Evolutionary conservation across 768 basidiomycete genomes (phyloP), one percentile per base, ranked within the genome.

Genomic region (Naganishia vaughanmartiniae): DNA sequence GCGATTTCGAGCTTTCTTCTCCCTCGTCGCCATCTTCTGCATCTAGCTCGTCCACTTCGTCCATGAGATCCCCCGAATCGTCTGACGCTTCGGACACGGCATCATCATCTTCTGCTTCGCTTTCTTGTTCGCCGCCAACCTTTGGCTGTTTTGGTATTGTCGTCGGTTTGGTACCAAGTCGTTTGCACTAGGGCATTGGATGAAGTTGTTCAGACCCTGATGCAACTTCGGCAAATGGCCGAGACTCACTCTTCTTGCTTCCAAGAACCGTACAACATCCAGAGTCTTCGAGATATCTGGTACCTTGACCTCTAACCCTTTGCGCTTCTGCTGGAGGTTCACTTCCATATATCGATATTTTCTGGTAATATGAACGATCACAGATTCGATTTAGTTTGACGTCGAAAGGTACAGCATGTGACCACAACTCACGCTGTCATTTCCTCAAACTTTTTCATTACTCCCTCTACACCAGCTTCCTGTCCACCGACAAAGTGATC

Each of bases 291-390:
- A 87, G 77, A 98, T 92, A 80, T 99, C 96, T 0, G 95, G 94
- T 45, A 97, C 93, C 85, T 99, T 98, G 72, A 92, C 90, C 75
- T 93, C 90, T 5, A 97, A 84, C 21, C 89, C 87, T 65, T 85
- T 85, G 66, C 90, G 85, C 55, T 93, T 86, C 77, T 92, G 89
- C 7, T 88, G 84, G 58, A 94, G 84, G 78, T 88, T 93, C 19
- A 87, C 83, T 75, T 98, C 95, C 95, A 99, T 98, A 83, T 95
- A 97, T 60, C 91, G 90, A 84, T 99, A 98, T 85, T 99, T 98
- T 76, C 95, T 99, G 83, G 9, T 65, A 24, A 26, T 21, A 24
- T 45, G 34, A 28, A 65, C 12, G 21, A 15, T 21, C 10, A 66
- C 5, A 5, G 46, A 24, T 4, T 21, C 34, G 30, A 24, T 39